A percentile compares a stretch with the other conserved stretches of the same genome.
phyloP scores from a whole-genome alignment of 176 grass and related monocot genomes.

The Oryza rufipogon region DNA sequence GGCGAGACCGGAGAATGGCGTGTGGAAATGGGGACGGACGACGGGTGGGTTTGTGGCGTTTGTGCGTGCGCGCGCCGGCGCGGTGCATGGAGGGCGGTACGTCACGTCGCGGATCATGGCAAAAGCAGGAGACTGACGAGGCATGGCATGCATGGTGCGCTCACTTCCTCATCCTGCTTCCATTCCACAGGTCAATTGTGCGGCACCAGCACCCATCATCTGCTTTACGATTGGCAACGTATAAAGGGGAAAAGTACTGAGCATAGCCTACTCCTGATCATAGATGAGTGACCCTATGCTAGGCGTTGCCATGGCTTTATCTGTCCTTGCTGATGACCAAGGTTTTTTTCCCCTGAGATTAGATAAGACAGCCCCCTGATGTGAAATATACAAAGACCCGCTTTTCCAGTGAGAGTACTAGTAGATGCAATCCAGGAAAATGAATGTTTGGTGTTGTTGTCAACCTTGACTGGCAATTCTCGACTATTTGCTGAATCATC shows the following conservation, averaged over 20 bases:
- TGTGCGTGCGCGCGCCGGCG: not conserved
- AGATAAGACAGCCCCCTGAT: not conserved
- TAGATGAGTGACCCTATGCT: not conserved
- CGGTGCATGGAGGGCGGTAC: conserved; percentile 28
- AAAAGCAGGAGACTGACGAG: conserved; percentile 12
- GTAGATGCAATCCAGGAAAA: not conserved
- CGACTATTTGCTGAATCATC: not conserved
- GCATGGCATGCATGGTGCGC: conserved; percentile 12
- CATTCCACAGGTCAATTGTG: conserved; percentile 25
- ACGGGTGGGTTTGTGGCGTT: not conserved
- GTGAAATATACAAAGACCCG: conserved; percentile 24
- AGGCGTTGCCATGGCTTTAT: conserved; percentile 21
- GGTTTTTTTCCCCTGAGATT: not conserved
- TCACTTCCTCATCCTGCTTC: not conserved
- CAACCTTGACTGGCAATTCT: not conserved
- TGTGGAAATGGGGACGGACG: conserved; percentile 30
- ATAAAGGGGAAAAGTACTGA: not conserved
- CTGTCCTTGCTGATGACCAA: conserved; percentile 5
- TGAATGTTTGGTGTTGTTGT: not conserved
- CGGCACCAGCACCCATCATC: not conserved
- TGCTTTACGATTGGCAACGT: not conserved
- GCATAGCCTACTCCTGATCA: not conserved
- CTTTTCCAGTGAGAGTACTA: conserved; percentile 4
- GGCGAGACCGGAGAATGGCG: not conserved
- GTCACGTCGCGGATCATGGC: conserved; percentile 47